Evolutionary conservation across 192 early-diverging fungal genomes (phyloP).

Genomic region (Globomyces pollinis-pini): DNA sequence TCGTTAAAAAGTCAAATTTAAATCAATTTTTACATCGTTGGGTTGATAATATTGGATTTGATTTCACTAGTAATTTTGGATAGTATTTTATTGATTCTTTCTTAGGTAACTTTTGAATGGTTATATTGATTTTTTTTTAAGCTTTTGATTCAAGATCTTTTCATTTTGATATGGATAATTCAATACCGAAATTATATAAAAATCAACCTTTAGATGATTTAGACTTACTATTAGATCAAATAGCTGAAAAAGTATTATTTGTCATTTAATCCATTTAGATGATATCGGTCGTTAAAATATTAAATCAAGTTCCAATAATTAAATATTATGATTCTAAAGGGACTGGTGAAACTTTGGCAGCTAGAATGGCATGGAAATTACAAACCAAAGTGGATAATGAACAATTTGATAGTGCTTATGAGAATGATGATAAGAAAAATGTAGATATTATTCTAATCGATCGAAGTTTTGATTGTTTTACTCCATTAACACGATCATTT

Average conservation of each 20-base stretch:
- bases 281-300: neutral
- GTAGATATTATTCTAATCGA: conserved; percentile 37
- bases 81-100: too few relatives aligned
- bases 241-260: conserved; percentile 7
- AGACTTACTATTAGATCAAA: neutral
- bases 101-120: too few relatives aligned
- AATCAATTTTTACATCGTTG: neutral
- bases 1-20: neutral
- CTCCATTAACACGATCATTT: conserved; percentile 33
- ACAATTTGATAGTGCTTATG: conserved; percentile 15
- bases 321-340: conserved; percentile 10
- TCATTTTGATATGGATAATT: conserved; percentile 10
- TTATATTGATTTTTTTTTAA: too few relatives aligned
- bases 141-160: conserved; percentile 6
- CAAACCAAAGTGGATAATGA: conserved; percentile 12
- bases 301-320: conserved; percentile 5
- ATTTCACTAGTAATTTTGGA: conserved; percentile 1
- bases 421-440: conserved; percentile 12
- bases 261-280: neutral
- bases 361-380: conserved; percentile 24
- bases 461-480: conserved; percentile 24
- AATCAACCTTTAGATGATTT: neutral
- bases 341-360: conserved; percentile 18
- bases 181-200: neutral
- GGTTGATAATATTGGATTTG: conserved; percentile 1